Evolutionary conservation across 2,329 filamentous ascomycete genomes (phyloP), one percentile per base, ranked within the genome.

Genomic region (Pseudovirgaria hyperparasitica): DNA sequence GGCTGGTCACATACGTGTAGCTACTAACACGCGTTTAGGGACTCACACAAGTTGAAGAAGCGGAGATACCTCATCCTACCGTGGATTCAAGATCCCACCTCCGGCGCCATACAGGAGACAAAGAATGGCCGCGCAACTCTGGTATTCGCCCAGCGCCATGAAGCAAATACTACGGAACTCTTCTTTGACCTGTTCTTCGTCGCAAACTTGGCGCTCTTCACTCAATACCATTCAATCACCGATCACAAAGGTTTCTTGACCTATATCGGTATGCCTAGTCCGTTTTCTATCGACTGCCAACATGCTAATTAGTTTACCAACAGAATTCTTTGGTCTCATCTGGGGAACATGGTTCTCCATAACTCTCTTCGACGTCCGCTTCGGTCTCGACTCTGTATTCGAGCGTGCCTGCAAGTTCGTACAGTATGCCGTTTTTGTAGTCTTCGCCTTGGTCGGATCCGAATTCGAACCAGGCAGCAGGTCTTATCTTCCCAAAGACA

Each of bases 91-190:
- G 16, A 16, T 15, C 28, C 28, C 17, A 19, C 27, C 16, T 27
- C 19, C 11, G 28, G 28, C 11, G 28, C 28, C 10, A 27, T 27
- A 13, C 24, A n/a, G 15, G 24, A 26, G 14, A n/a, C n/a, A n/a
- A n/a, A n/a, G n/a, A n/a, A n/a, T n/a, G n/a, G n/a, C n/a, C n/a
- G n/a, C n/a, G n/a, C n/a, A n/a, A 20, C 19, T 8, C 25, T 22
- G 5, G 28, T 28, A 7, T 30, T 30, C 11, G 11, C 16, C 9
- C 30, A 45, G 16, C 39, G 43, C 23, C 40, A 43, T 22, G 30
- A 32, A 30, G 30, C 30, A n/a, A 23, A 24, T 12, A 29, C 30
- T 13, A 14, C 22, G 19, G 30, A 32, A 13, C 23, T 32, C 5
- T 32, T 32, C 27, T 32, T 25, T 22, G 30, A 32, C 23, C 19